Percentiles rank a stretch among this genome's conserved stretches.
Conservation (phyloP, 2,329 filamentous ascomycete species). For the Xylogone sp. region DNA sequence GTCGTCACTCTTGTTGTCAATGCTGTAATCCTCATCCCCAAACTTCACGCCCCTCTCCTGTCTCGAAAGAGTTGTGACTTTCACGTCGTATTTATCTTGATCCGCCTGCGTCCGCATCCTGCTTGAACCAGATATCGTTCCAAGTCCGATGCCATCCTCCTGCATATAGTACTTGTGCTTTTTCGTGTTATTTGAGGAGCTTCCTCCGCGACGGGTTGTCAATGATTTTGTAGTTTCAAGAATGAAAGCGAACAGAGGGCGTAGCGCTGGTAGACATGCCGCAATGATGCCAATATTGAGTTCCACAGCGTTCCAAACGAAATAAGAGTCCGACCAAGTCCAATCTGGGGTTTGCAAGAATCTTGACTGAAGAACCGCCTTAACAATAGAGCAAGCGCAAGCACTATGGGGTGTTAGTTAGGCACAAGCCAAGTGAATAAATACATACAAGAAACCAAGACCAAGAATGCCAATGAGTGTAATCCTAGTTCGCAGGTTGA, state of each 20-base stretch:
- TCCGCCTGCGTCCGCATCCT: not conserved
- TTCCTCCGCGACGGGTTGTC: conserved; percentile 1
- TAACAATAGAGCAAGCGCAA: conserved; percentile 38
- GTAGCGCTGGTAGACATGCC: conserved; percentile 38
- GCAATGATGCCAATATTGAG: conserved; percentile 40
- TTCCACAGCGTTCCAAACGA: conserved; percentile 41
- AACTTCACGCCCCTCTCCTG: not conserved
- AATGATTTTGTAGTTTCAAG: conserved; percentile 22
- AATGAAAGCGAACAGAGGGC: conserved; percentile 33
- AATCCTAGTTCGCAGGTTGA: conserved; percentile 37
- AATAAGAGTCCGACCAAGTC: conserved; percentile 30
- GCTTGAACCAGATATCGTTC: conserved; percentile 3
- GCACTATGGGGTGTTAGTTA: conserved; percentile 26
- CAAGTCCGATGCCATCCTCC: conserved; percentile 16
- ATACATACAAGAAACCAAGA: conserved; percentile 19
- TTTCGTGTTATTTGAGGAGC: not conserved
- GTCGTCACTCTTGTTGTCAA: conserved; percentile 8
- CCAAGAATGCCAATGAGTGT: conserved; percentile 25
- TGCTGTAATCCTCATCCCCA: conserved; percentile 10
- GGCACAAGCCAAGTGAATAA: not conserved
- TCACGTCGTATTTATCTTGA: conserved; percentile 12
- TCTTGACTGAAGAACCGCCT: conserved; percentile 33
- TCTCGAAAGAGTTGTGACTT: conserved; percentile 8
- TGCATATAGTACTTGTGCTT: conserved; percentile 20
- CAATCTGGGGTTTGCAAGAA: conserved; percentile 32